Percentiles rank a stretch among this genome's conserved stretches.
Conservation (phyloP, 495 filamentous ascomycete species). For the Podospora comata region DNA sequence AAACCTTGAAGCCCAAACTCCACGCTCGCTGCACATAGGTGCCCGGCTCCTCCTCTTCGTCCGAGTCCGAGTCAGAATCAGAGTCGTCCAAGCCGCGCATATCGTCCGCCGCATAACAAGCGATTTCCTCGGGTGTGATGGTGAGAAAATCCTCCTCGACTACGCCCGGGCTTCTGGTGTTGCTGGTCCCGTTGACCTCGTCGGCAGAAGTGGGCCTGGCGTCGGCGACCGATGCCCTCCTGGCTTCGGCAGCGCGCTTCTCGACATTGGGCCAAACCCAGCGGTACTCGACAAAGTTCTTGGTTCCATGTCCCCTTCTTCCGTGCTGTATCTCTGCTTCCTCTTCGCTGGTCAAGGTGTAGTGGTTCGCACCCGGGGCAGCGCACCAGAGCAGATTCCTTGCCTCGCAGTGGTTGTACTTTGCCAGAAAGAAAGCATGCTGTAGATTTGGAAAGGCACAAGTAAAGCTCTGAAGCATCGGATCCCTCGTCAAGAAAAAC, state of each 20-base stretch:
- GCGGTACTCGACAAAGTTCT: slow-evolving; percentile 17
- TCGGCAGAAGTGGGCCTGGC: neutral
- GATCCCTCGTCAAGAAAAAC: neutral
- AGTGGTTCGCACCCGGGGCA: slow-evolving; percentile 21
- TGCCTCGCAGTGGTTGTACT: neutral
- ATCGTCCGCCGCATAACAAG: neutral
- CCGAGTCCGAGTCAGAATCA: neutral
- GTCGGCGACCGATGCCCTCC: neutral
- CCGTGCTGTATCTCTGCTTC: slow-evolving; percentile 5
- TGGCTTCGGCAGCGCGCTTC: neutral
- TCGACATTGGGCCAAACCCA: slow-evolving; percentile 40
- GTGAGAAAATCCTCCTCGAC: neutral
- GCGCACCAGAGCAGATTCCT: slow-evolving; percentile 30
- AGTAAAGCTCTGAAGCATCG: neutral
- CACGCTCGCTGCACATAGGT: slow-evolving; percentile 6
- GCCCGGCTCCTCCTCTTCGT: neutral
- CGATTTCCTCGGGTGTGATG: neutral
- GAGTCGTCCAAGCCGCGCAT: neutral
- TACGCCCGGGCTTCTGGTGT: neutral
- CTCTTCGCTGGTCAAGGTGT: slow-evolving; percentile 19
- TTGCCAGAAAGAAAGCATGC: slow-evolving; percentile 18
- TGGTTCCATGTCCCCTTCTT: neutral
- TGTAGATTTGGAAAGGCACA: slow-evolving; percentile 18
- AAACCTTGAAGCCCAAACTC: slow-evolving; percentile 19
- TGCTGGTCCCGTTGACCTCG: neutral